phyloP scores from a whole-genome alignment of 768 basidiomycete species.

The Mycena filopes region DNA sequence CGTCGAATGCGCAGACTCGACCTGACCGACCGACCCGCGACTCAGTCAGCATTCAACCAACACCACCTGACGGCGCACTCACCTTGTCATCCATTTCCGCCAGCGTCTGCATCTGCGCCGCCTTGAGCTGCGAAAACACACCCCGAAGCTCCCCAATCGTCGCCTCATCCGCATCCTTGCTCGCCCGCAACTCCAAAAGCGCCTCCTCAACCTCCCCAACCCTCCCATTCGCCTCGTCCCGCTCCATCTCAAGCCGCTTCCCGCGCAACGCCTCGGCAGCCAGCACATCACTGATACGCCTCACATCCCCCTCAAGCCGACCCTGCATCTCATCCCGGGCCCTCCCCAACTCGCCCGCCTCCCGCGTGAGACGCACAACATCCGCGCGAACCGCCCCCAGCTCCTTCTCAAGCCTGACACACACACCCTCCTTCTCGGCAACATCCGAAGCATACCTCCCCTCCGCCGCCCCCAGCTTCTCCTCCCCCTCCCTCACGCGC shows the following conservation, averaged over 20 bases:
- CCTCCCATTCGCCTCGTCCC: slow-evolving; percentile 32
- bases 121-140: slow-evolving; percentile 43
- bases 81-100: slow-evolving; percentile 51
- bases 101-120: slow-evolving; percentile 47
- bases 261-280: slow-evolving; percentile 32
- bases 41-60: slow-evolving; percentile 8
- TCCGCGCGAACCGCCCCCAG: slow-evolving; percentile 15
- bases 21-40: neutral
- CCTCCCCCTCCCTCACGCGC: slow-evolving; percentile 21
- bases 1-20: slow-evolving; percentile 19
- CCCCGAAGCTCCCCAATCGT: slow-evolving; percentile 48
- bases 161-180: slow-evolving; percentile 47
- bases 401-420: neutral
- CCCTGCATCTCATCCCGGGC: slow-evolving; percentile 23
- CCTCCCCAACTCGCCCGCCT: neutral
- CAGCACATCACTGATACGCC: slow-evolving; percentile 33
- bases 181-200: slow-evolving; percentile 40
- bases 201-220: slow-evolving; percentile 45
- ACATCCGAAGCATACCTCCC: slow-evolving; percentile 22
- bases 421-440: slow-evolving; percentile 17
- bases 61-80: slow-evolving; percentile 26
- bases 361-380: slow-evolving; percentile 10
- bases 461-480: slow-evolving; percentile 27
- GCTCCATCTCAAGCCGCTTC: slow-evolving; percentile 34
- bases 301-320: slow-evolving; percentile 27